phyloP scores from a whole-genome alignment of 106 monocot species.

The Dioscorea zingiberensis region DNA sequence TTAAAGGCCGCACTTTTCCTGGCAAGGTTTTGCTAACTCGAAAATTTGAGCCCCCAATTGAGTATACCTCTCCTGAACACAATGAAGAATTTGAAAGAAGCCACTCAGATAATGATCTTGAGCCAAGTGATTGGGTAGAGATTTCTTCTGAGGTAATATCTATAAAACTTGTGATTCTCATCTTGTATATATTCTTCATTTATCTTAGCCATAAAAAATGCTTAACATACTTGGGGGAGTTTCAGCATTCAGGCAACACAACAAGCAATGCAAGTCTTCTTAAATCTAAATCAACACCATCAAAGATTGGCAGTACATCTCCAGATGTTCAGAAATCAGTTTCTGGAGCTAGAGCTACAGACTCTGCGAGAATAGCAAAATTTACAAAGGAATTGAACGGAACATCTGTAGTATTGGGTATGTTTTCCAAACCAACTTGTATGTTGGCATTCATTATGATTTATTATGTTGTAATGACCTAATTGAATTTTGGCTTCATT shows the following conservation, averaged over 20 bases:
- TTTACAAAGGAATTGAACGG: slow-evolving; percentile 75
- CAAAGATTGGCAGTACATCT: slow-evolving; percentile 23
- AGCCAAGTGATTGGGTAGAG: slow-evolving; percentile 19
- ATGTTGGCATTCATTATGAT: too few species aligned
- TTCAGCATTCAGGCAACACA: slow-evolving; percentile 25
- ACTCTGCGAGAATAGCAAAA: too few species aligned
- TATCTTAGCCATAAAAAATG: not conserved
- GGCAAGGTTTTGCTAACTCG: slow-evolving; percentile 84
- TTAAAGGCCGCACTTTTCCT: slow-evolving; percentile 93
- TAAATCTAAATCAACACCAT: slow-evolving; percentile 25
- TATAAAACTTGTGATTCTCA: slow-evolving; percentile 2
- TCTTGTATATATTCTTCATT: not conserved
- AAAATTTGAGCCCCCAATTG: slow-evolving; percentile 52
- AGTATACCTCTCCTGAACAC: slow-evolving; percentile 23
- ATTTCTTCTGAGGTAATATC: slow-evolving; percentile 55
- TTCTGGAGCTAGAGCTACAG: slow-evolving; percentile 81
- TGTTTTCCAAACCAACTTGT: too few species aligned
- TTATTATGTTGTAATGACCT: too few species aligned
- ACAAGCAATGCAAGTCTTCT: slow-evolving; percentile 20
- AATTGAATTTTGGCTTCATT: too few species aligned
- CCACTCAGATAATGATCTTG: slow-evolving; percentile 44
- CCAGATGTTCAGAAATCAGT: slow-evolving; percentile 39
- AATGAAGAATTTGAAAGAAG: too few species aligned
- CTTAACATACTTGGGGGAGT: slow-evolving; percentile 33
- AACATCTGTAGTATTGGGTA: slow-evolving; percentile 84